These are phyloP conservation scores for Juglanconis sp. DNA, from an alignment of 2,329 filamentous ascomycete genomes.

Conservation along the genomic window DNA sequence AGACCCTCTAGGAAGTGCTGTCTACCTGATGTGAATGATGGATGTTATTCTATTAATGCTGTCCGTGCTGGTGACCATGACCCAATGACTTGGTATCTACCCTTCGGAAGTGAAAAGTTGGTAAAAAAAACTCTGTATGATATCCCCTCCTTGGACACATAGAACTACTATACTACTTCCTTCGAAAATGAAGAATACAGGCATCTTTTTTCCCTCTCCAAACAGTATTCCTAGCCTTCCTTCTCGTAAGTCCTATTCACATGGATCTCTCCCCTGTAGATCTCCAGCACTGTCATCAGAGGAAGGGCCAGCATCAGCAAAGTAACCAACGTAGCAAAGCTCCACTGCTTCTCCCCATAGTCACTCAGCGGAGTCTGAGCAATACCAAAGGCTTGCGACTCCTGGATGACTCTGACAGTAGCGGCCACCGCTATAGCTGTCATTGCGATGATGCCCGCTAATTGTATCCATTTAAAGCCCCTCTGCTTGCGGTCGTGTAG, in stretches of 20 bases:
- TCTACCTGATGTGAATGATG: too few species aligned
- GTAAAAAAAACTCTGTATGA: too few species aligned
- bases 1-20: too few species aligned
- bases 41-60: too few species aligned
- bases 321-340: constrained; percentile 61
- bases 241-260: neutral
- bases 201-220: too few species aligned
- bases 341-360: constrained; percentile 54
- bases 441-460: constrained; percentile 53
- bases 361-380: constrained; percentile 51
- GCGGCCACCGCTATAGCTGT: constrained; percentile 56
- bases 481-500: constrained; percentile 53
- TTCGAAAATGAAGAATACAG: too few species aligned
- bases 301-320: constrained; percentile 59
- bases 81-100: too few species aligned
- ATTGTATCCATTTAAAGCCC: constrained; percentile 54
- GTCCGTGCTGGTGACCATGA: too few species aligned
- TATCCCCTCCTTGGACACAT: too few species aligned
- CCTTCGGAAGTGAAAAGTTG: too few species aligned
- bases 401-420: constrained; percentile 51
- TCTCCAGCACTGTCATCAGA: constrained; percentile 57
- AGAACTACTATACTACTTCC: too few species aligned
- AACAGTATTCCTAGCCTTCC: neutral
- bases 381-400: constrained; percentile 58
- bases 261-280: constrained; percentile 27